Evolutionary conservation across 2,329 filamentous ascomycete species (phyloP).

Genomic region (Cadophora luteo-olivacea): DNA sequence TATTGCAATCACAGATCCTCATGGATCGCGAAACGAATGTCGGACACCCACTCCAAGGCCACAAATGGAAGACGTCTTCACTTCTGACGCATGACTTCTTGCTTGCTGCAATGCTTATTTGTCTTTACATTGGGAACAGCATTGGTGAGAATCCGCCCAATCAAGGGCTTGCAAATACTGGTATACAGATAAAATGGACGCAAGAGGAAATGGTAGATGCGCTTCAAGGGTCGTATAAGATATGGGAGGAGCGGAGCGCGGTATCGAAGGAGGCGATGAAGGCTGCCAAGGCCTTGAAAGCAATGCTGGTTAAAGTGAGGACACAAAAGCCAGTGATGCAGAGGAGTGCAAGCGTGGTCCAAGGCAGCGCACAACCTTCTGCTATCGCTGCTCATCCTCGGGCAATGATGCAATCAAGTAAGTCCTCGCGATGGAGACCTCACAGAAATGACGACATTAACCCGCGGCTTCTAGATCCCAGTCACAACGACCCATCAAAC

Average conservation of each 20-base stretch:
- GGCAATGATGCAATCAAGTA: background rate
- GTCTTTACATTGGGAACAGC: conserved; percentile 35
- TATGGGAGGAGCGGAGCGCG: conserved; percentile 32
- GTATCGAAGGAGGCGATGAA: conserved; percentile 35
- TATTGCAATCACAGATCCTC: conserved; percentile 54
- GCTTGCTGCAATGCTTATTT: conserved; percentile 40
- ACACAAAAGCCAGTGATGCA: background rate
- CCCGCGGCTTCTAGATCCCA: background rate
- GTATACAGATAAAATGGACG: conserved; percentile 31
- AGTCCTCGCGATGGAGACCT: background rate
- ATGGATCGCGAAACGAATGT: conserved; percentile 29
- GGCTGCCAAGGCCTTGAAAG: conserved; percentile 32
- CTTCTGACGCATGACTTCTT: conserved; percentile 38
- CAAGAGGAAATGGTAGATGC: conserved; percentile 33
- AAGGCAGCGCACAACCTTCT: background rate
- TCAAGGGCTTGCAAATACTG: conserved; percentile 11
- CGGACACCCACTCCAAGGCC: conserved; percentile 22
- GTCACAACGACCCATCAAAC: background rate
- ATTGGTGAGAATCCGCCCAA: conserved; percentile 20
- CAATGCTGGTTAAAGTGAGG: conserved; percentile 30
- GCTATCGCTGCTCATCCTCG: too few species aligned
- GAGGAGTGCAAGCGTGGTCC: background rate
- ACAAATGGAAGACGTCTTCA: conserved; percentile 35
- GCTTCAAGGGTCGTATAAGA: conserved; percentile 31
- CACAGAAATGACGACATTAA: background rate